Base-by-base conservation (phyloP, 2,329 filamentous ascomycete genomes). In the Pseudogymnoascus sp. region DNA sequence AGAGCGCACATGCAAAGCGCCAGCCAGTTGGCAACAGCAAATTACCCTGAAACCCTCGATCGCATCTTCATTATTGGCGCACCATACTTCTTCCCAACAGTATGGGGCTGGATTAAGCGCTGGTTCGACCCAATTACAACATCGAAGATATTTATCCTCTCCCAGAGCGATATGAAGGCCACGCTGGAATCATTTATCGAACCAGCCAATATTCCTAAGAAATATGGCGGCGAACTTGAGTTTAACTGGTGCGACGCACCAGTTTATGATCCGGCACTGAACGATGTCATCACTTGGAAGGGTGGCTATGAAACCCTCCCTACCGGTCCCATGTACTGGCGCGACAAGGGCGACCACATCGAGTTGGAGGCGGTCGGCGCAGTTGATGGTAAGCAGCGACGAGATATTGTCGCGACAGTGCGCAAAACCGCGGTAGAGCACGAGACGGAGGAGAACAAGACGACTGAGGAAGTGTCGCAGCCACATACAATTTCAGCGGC, bases 91-190 rank as follows among this genome's bases (percentile, higher is more conserved):
- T 96, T 96, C 79, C 89, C 89, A 59, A 96, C 91, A 2, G 90
- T 96, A 64, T 93, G 92, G 92, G 86, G 90, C 67, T 96, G 92
- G 91, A 83, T 96, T 76, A 96, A 96, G 81, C 88, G 89, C 71
- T 96, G 92, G 92, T 96, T 96, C 71, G 89, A 92, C 77, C 92
- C 92, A 6, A 91, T 92, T 65, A 97, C 93, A 35, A 90, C 92
- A 2, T 94, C 91, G 70, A 97, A 97, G 78, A 97, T 97, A 74
- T 96, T 96, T 74, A 94, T 97, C 69, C 84, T 97, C 62, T 81
- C 81, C 58, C 79, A 84, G 7, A 72, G 83, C 62, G 91, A 96
- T 74, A 88, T 95, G 61, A 83, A 87, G 68, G 78, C 87, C 14
- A 93, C 91, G 1, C 83, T 97, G 26, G 83, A 87, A 66, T 80